Conservation (phyloP, 73 alveolate species). For the Symbiodinium pilosum region DNA sequence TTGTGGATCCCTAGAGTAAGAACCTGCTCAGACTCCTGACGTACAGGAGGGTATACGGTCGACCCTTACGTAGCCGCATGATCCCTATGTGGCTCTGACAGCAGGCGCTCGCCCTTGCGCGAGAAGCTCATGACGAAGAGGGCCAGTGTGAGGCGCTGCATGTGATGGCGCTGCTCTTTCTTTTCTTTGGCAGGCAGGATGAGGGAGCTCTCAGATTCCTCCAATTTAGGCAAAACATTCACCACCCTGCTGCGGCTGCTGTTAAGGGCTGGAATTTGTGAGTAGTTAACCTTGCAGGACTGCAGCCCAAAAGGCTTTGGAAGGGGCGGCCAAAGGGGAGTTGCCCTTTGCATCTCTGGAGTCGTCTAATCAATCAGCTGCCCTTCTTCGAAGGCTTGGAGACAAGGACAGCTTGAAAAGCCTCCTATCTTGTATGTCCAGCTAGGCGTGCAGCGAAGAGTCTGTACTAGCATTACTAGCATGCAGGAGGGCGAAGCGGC, state of each 20-base stretch:
- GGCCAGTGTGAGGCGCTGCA: slow-evolving; percentile 69
- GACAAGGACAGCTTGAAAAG: slow-evolving; percentile 68
- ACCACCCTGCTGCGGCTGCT: too few species aligned
- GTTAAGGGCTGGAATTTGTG: too few species aligned
- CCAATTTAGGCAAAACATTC: too few species aligned
- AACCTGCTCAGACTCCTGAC: too few species aligned
- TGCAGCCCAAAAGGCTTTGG: slow-evolving; percentile 19
- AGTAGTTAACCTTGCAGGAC: background rate
- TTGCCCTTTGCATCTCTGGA: slow-evolving; percentile 60
- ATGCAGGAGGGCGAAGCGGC: slow-evolving; percentile 78
- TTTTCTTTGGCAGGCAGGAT: slow-evolving; percentile 59
- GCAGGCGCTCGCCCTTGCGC: slow-evolving; percentile 38
- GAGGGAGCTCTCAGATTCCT: too few species aligned
- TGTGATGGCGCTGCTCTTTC: slow-evolving; percentile 24
- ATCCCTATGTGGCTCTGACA: too few species aligned
- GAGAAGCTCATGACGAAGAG: slow-evolving; percentile 12
- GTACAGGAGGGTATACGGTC: too few species aligned
- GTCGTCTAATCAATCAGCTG: slow-evolving; percentile 31
- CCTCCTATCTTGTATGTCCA: too few species aligned
- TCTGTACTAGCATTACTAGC: background rate
- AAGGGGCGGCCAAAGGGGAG: background rate
- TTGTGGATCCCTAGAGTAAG: too few species aligned
- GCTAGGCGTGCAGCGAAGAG: too few species aligned
- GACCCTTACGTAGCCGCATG: too few species aligned
- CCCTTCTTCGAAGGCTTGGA: slow-evolving; percentile 41